Percentiles rank a stretch among this genome's conserved stretches.
phyloP scores from a whole-genome alignment of 139 green algal genomes.

The Chlorella ohadii region DNA sequence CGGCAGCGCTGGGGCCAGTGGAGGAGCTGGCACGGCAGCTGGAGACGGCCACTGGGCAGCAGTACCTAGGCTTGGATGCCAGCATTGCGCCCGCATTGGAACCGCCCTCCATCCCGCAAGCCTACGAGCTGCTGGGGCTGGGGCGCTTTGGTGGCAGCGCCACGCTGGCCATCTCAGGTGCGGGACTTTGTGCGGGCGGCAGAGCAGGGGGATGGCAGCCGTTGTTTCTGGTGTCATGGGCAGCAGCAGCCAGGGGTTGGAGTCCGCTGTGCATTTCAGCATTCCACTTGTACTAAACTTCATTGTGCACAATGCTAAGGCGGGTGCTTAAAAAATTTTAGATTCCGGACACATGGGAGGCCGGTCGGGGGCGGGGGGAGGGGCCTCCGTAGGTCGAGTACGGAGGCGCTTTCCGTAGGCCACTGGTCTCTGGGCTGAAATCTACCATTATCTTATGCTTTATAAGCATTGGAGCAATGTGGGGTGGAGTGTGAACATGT shows the following conservation, averaged over 20 bases:
- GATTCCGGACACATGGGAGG: no score
- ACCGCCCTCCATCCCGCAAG: conserved; percentile 9
- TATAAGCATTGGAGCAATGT: no score
- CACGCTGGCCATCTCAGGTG: conserved; percentile 50
- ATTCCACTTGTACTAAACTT: no score
- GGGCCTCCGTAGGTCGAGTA: no score
- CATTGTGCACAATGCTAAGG: no score
- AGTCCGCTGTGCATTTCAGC: no score
- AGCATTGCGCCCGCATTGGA: conserved; percentile 57
- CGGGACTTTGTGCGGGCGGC: background rate
- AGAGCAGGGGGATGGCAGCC: background rate
- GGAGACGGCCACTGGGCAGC: conserved; percentile 1
- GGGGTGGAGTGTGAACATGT: no score
- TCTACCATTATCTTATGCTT: no score
- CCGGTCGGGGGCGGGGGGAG: no score
- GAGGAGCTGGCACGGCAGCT: conserved; percentile 21
- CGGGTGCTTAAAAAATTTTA: no score
- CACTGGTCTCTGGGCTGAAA: no score
- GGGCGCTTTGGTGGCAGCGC: conserved; percentile 47
- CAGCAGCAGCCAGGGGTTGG: background rate
- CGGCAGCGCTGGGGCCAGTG: background rate
- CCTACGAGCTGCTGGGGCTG: conserved; percentile 33
- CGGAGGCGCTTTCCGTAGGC: no score
- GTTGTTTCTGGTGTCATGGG: background rate
- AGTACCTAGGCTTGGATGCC: conserved; percentile 57